Conservation (phyloP, 805 yeast genomes). For the Dipodascopsis uninucleata region DNA sequence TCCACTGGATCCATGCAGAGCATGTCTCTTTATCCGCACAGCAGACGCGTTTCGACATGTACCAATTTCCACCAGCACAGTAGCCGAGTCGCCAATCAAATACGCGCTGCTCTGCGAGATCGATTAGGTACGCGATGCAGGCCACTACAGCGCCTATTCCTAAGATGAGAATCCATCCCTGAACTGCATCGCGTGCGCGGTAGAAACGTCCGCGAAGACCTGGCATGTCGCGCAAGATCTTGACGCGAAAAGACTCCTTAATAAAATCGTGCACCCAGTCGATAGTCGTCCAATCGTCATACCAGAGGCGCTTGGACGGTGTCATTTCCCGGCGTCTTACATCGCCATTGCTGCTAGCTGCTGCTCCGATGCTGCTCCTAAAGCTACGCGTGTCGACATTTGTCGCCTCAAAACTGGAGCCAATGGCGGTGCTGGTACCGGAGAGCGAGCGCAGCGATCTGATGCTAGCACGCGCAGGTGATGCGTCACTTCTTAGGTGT, state of each 20-base stretch:
- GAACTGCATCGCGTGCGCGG: slow-evolving; percentile 40
- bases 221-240: slow-evolving; percentile 37
- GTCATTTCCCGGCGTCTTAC: not conserved
- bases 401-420: too few relatives aligned
- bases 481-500: too few relatives aligned
- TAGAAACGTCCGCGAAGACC: slow-evolving; percentile 37
- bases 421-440: too few relatives aligned
- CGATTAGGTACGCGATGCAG: slow-evolving; percentile 49
- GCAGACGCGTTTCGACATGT: slow-evolving; percentile 44
- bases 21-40: slow-evolving; percentile 38
- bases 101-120: slow-evolving; percentile 45
- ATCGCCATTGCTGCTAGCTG: too few relatives aligned
- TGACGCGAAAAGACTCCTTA: slow-evolving; percentile 43
- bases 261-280: slow-evolving; percentile 56
- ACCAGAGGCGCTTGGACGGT: slow-evolving; percentile 31
- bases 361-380: too few relatives aligned
- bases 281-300: slow-evolving; percentile 59
- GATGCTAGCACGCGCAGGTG: too few relatives aligned
- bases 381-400: too few relatives aligned
- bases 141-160: slow-evolving; percentile 47
- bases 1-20: slow-evolving; percentile 40
- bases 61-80: slow-evolving; percentile 47
- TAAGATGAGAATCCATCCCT: slow-evolving; percentile 51
- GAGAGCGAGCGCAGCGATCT: too few relatives aligned
- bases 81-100: slow-evolving; percentile 53